A percentile compares a stretch with the other conserved stretches of the same genome.
These are phyloP conservation scores for Cordyceps farinosa DNA, from an alignment of 2,329 filamentous ascomycete genomes.

Conservation along the genomic window DNA sequence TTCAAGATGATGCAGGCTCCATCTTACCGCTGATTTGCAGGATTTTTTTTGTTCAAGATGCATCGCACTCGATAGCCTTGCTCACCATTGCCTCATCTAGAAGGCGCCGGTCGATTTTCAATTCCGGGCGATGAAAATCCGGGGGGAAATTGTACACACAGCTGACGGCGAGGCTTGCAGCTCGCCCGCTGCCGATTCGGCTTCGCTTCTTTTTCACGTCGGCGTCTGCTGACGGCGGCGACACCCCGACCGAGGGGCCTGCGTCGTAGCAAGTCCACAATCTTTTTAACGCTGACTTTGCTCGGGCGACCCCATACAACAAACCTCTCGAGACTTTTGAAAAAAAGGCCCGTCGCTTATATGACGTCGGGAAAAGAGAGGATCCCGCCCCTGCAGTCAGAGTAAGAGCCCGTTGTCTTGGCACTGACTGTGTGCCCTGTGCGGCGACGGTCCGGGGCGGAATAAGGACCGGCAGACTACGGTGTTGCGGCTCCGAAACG, in stretches of 20 bases:
- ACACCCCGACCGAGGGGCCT: not conserved
- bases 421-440: slow-evolving; percentile 9
- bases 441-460: not conserved
- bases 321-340: not conserved
- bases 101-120: not conserved
- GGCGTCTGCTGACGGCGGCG: not conserved
- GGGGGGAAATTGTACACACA: not conserved
- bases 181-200: not conserved
- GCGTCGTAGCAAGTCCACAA: too few relatives aligned
- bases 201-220: not conserved
- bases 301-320: too few relatives aligned
- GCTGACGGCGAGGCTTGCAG: not conserved
- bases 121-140: not conserved
- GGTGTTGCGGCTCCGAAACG: not conserved
- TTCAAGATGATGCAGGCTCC: not conserved
- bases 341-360: too few relatives aligned
- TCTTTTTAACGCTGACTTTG: not conserved
- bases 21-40: not conserved
- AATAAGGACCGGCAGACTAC: not conserved
- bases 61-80: not conserved
- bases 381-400: not conserved
- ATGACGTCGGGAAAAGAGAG: not conserved
- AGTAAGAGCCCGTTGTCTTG: not conserved
- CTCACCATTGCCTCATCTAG: too few relatives aligned
- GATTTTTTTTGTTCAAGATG: not conserved